Evolutionary conservation across 2,329 filamentous ascomycete species (phyloP).

Genomic region (Colletotrichum godetiae): DNA sequence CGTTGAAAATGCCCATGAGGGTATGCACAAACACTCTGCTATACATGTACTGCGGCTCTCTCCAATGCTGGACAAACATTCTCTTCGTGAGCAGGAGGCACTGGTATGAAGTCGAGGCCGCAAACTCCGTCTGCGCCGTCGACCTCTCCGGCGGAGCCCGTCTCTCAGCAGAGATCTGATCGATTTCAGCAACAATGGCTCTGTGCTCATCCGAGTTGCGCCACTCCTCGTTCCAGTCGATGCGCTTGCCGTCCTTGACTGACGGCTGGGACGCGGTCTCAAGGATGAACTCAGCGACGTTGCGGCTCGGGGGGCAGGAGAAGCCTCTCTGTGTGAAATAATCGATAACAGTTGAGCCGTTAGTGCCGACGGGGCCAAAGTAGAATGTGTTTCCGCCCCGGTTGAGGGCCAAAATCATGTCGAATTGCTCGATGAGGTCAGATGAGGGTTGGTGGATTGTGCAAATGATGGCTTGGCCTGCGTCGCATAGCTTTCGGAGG

Average conservation of each 20-base stretch:
- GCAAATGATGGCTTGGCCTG: constrained; percentile 72
- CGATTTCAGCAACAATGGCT: constrained; percentile 72
- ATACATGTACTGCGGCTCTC: constrained; percentile 81
- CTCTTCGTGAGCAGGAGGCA: constrained; percentile 75
- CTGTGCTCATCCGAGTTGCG: constrained; percentile 70
- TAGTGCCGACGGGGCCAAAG: constrained; percentile 77
- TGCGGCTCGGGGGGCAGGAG: constrained; percentile 68
- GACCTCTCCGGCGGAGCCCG: constrained; percentile 47
- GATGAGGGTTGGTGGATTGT: constrained; percentile 73
- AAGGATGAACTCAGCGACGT: constrained; percentile 62
- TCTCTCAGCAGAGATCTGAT: constrained; percentile 60
- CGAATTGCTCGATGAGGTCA: constrained; percentile 74
- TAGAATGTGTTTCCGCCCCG: constrained; percentile 79
- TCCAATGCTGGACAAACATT: constrained; percentile 79
- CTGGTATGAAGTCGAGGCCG: constrained; percentile 72
- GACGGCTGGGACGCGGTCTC: constrained; percentile 54
- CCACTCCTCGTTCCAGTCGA: constrained; percentile 85
- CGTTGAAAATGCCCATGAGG: constrained; percentile 81
- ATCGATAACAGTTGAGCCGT: constrained; percentile 65
- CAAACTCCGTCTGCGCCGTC: constrained; percentile 65
- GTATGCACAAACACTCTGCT: constrained; percentile 80
- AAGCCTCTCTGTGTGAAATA: constrained; percentile 75
- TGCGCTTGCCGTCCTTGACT: constrained; percentile 47
- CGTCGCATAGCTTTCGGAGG: constrained; percentile 63
- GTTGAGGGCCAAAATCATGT: constrained; percentile 77